Base-by-base conservation (phyloP, 2,329 filamentous ascomycete genomes). In the Cladosporium colombiae region DNA sequence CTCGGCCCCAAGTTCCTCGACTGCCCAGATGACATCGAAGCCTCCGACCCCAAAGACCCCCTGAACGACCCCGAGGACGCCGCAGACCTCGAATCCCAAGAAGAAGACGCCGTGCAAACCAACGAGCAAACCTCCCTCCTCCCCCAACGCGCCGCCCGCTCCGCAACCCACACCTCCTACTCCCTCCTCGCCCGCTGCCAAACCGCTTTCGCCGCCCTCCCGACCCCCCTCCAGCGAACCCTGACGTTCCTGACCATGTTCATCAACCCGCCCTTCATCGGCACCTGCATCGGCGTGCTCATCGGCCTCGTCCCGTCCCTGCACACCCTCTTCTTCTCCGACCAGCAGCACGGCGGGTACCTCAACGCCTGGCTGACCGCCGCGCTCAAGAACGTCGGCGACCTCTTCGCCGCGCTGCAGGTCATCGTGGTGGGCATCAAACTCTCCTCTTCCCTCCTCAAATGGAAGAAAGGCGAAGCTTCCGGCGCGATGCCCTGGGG, bases 391-490 rank as follows among this genome's bases (percentile, higher is more conserved):
- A 89, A 87, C 64, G 81, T 90, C 25, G 88, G 88, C 3, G 80
- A 82, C 0, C 79, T 91, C 0, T 91, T 91, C 72, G 86, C 88
- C 0, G 83, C 86, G 0, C 77, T 89, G 29, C 89, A 89, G 33
- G 85, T 90, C 18, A 83, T 91, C 18, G 82, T 90, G 0, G 87
- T 89, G 0, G 88, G 89, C 1, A 85, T 89, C n/a, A 88, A 88
- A 68, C 81, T 91, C 1, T 86, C 84, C 64, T 82, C 82, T 25
- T 82, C 84, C 18, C 78, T 86, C 68, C 74, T 80, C 65, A 78
- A 78, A 66, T 81, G 82, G 72, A 82, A 81, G 69, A 74, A 77
- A 35, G 76, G 80, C 57, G 73, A 81, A 62, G 71, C 81, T 40
- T 77, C 77, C 53, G 76, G 77, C 33, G 70, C 72, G 2, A 77